These are phyloP conservation scores for Batrachochytrium dendrobatidis DNA, from an alignment of 371 early-diverging fungal species.

Conservation along the genomic window DNA sequence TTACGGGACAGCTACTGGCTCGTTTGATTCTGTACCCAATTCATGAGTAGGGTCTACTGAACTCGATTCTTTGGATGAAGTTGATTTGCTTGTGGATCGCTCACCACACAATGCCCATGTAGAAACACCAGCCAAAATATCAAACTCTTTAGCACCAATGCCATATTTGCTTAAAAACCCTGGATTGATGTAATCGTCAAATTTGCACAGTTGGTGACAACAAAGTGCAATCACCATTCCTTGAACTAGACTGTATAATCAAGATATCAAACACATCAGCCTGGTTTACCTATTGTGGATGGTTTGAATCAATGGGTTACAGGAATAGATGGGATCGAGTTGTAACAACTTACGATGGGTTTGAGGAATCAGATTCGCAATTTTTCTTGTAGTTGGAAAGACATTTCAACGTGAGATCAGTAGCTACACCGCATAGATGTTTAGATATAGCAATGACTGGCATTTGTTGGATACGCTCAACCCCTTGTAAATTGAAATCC, in stretches of 20 bases:
- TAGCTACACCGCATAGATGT: constrained; percentile 90
- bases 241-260: constrained; percentile 26
- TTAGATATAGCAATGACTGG: constrained; percentile 69
- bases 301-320: too few species aligned
- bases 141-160: constrained; percentile 49
- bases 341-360: too few species aligned
- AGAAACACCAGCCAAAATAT: constrained; percentile 25
- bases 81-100: not conserved
- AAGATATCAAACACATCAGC: constrained; percentile 13
- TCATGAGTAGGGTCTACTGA: not conserved
- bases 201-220: constrained; percentile 83
- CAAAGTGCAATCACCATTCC: constrained; percentile 84
- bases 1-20: too few species aligned
- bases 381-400: constrained; percentile 37
- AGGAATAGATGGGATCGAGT: too few species aligned
- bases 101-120: constrained; percentile 33
- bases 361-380: not conserved
- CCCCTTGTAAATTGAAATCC: constrained; percentile 57
- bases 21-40: too few species aligned
- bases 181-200: constrained; percentile 65
- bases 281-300: too few species aligned
- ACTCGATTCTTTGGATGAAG: not conserved
- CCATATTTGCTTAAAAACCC: constrained; percentile 47
- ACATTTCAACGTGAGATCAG: constrained; percentile 77
- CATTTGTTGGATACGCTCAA: constrained; percentile 33